These are phyloP conservation scores for Ophiostoma ips DNA, from an alignment of 2,329 filamentous ascomycete genomes.

Conservation along the genomic window DNA sequence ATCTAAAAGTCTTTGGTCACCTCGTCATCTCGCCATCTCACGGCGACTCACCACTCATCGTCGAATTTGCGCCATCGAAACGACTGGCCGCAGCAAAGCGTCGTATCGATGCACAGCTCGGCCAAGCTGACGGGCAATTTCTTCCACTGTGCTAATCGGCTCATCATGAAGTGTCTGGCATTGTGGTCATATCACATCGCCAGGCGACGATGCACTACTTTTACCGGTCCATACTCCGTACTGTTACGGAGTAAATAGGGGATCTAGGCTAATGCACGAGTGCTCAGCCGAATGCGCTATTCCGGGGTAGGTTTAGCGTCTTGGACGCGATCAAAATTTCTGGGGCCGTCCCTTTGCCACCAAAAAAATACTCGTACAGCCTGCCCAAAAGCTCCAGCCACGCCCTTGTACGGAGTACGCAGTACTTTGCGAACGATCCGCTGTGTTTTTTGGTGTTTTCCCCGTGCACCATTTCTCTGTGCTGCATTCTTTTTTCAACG, in stretches of 20 bases:
- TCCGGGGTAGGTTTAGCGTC: conserved; percentile 25
- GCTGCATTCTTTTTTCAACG: not conserved
- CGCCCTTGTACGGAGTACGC: not conserved
- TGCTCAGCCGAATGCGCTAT: not conserved
- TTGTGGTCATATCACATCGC: not conserved
- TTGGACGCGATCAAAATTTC: conserved; percentile 17
- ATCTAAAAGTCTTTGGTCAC: not conserved
- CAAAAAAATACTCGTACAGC: conserved; percentile 1
- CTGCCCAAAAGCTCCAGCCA: conserved; percentile 6
- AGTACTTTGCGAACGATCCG: not conserved
- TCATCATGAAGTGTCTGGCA: not conserved
- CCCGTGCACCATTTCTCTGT: no score
- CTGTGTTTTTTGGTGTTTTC: not conserved
- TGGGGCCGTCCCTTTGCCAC: conserved; percentile 1
- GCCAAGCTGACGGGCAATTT: conserved; percentile 70
- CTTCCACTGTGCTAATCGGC: conserved; percentile 49
- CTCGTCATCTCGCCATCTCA: not conserved
- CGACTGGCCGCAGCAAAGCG: conserved; percentile 85
- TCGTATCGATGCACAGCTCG: conserved; percentile 90
- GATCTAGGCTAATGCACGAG: not conserved
- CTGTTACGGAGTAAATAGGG: not conserved
- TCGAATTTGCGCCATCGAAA: conserved; percentile 86
- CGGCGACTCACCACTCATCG: conserved; percentile 59
- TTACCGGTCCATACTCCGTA: no score
- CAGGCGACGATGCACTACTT: no score